Percentiles rank a stretch among this genome's conserved stretches.
These are phyloP conservation scores for Antitrichia curtipendula DNA, from an alignment of 225 moss, liverwort and hornwort species.

Conservation along the genomic window DNA sequence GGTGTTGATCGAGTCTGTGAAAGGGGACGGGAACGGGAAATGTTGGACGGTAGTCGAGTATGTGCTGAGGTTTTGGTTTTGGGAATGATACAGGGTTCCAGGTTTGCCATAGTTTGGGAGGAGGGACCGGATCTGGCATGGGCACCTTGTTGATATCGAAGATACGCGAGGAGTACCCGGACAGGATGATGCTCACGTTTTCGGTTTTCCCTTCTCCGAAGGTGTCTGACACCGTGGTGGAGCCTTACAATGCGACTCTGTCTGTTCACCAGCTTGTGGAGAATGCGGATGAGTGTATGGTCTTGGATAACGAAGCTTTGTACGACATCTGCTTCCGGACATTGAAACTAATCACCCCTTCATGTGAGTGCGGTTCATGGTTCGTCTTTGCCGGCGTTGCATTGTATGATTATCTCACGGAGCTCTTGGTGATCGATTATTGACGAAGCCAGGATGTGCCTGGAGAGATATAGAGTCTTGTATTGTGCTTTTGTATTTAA, in stretches of 20 bases:
- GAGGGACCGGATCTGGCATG: slow-evolving; percentile 20
- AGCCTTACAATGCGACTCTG: slow-evolving; percentile 27
- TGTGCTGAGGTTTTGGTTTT: background rate
- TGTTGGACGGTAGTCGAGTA: too few relatives aligned
- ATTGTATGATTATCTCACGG: fast-evolving
- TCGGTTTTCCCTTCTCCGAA: slow-evolving; percentile 17
- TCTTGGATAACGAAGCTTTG: slow-evolving; percentile 22
- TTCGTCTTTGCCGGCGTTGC: too few relatives aligned
- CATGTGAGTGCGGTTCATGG: background rate
- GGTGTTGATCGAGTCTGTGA: too few relatives aligned
- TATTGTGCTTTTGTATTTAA: background rate
- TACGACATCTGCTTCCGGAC: slow-evolving; percentile 32
- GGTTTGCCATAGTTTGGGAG: slow-evolving; percentile 21
- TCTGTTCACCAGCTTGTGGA: slow-evolving; percentile 30
- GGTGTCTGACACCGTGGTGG: slow-evolving; percentile 22
- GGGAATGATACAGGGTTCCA: background rate
- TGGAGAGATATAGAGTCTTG: too few relatives aligned
- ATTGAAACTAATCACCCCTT: slow-evolving; percentile 14
- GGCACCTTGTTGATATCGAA: slow-evolving; percentile 24
- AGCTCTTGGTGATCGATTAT: fast-evolving
- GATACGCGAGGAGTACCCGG: slow-evolving; percentile 28
- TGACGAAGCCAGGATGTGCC: fast-evolving
- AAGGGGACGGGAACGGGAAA: too few relatives aligned
- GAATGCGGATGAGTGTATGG: slow-evolving; percentile 35
- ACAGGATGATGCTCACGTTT: slow-evolving; percentile 25